Base-by-base conservation (phyloP, 2,329 filamentous ascomycete species). In the Cryphonectria radicalis region DNA sequence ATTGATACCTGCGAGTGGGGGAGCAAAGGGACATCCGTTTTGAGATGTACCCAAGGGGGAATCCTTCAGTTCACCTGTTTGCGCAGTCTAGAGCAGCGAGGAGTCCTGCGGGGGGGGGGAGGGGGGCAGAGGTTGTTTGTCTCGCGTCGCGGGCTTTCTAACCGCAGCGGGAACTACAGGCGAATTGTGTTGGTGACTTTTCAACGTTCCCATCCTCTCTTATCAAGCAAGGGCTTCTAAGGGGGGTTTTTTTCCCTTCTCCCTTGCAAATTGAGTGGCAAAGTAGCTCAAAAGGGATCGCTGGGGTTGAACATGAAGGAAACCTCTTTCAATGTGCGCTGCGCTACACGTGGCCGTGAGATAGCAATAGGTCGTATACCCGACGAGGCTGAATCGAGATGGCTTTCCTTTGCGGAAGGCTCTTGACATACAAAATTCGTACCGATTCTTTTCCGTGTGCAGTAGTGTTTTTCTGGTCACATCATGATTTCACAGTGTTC, bases 1-100 rank as follows among this genome's bases (percentile, higher is more conserved):
- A 28, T 43, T 25, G 40, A 19, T 64, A 28, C 40, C 40, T 64
- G 62, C 19, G 40, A 28, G 35, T 19, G n/a, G 37, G 28, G 42
- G 37, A 40, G 62, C n/a, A 28, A 40, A 64, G 62, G 17, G 17
- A 25, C n/a, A 25, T 63, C 62, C 4, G 0, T 43, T 11, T 28
- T 43, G n/a, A 42, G 62, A 28, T 40, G 40, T 46, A 46, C n/a
- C n/a, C 14, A 28, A 28, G n/a, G 19, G 40, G 37, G 37, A 35
- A 40, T 40, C 13, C 4, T 64, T 25, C 5, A 32, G 28, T 50
- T 32, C 5, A 8, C 25, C 43, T 3, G 25, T 22, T 19, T 43
- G 25, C 37, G 19, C 25, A 43, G 62, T 64, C 28, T 46, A 43
- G 37, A 28, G 40, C 62, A 46, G 62, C 62, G 42, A 64, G 62